A percentile compares a stretch with the other conserved stretches of the same genome.
Evolutionary conservation across 2,329 filamentous ascomycete genomes (phyloP).

Genomic region (Cladophialophora exuberans): DNA sequence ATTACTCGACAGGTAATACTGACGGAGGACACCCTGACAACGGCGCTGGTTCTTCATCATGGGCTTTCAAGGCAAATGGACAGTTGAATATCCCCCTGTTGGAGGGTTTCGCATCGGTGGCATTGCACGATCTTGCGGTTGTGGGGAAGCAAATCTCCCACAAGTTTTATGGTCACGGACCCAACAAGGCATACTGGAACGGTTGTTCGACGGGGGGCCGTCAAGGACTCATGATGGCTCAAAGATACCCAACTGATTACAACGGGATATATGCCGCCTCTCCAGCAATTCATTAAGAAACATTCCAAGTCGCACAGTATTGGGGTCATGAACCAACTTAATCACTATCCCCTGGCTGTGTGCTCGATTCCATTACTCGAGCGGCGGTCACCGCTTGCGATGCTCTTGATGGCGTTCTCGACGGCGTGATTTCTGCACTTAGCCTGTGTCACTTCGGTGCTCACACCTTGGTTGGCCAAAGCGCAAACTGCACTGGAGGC

Average conservation of each 20-base stretch:
- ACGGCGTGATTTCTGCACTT: slow-evolving; percentile 32
- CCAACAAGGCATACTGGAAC: slow-evolving; percentile 51
- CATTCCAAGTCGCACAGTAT: neutral
- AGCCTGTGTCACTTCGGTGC: slow-evolving; percentile 24
- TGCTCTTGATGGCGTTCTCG: slow-evolving; percentile 32
- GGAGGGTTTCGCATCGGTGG: slow-evolving; percentile 40
- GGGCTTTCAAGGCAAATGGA: slow-evolving; percentile 28
- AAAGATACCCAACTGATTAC: slow-evolving; percentile 25
- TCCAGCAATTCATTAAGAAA: slow-evolving; percentile 2
- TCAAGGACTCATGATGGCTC: slow-evolving; percentile 57
- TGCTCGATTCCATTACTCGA: slow-evolving; percentile 39
- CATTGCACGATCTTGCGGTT: slow-evolving; percentile 40
- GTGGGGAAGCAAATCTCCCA: slow-evolving; percentile 31
- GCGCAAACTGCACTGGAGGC: neutral
- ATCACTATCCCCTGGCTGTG: slow-evolving; percentile 34
- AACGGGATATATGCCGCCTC: slow-evolving; percentile 7
- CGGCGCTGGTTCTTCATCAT: neutral
- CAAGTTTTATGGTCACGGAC: slow-evolving; percentile 19
- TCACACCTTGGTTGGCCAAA: slow-evolving; percentile 7
- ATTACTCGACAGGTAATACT: slow-evolving; percentile 31
- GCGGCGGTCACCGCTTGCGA: slow-evolving; percentile 40
- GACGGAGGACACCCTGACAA: slow-evolving; percentile 24
- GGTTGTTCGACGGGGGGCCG: slow-evolving; percentile 65
- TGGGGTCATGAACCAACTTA: slow-evolving; percentile 10
- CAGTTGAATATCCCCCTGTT: slow-evolving; percentile 40